Evolutionary conservation across 2,329 filamentous ascomycete genomes (phyloP), one percentile per base, ranked within the genome.

Genomic region (Cladophialophora immunda): DNA sequence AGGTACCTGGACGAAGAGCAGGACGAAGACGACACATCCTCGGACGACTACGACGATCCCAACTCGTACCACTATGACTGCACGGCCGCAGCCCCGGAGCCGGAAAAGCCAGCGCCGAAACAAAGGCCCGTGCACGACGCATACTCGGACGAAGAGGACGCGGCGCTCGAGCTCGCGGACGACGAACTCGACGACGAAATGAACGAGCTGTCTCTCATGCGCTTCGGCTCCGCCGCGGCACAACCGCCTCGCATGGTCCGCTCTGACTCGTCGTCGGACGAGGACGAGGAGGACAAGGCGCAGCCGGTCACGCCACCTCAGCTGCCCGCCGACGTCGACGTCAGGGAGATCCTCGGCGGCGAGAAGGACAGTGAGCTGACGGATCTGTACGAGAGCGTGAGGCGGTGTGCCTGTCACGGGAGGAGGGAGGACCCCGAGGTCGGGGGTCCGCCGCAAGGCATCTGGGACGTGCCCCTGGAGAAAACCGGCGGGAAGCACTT

Each of bases 131-230:
- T 60, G 13, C 67, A 64, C 56, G 69, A 71, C 45, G 47, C 62
- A 15, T 69, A 71, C 17, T 67, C 60, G 13, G 63, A 72, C 41
- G 66, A 69, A 45, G 70, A 70, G 27, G 70, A 72, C 30, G 70
- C 62, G 2, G 64, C 57, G 32, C 53, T 65, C 15, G 68, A 67
- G 52, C 32, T 66, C 8, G 66, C 58, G 5, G 70, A 70, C 45
- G 68, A 72, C 53, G 64, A 68, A 29, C 53, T 64, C 29, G 64
- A 66, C 19, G 41, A 68, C 22, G 41, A 56, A 3, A 55, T 55
- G n/a, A 62, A 64, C 25, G 69, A 62, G 8, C 56, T 72, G 32
- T 54, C 47, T 15, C 67, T 72, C 17, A 64, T 45, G 17, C 62
- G 70, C 32, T 72, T 71, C 58, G 62, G 58, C 38, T 68, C 64